Evolutionary conservation across 2,329 filamentous ascomycete species (phyloP), one percentile per base, ranked within the genome.

Genomic region (Lizonia empirigonia): DNA sequence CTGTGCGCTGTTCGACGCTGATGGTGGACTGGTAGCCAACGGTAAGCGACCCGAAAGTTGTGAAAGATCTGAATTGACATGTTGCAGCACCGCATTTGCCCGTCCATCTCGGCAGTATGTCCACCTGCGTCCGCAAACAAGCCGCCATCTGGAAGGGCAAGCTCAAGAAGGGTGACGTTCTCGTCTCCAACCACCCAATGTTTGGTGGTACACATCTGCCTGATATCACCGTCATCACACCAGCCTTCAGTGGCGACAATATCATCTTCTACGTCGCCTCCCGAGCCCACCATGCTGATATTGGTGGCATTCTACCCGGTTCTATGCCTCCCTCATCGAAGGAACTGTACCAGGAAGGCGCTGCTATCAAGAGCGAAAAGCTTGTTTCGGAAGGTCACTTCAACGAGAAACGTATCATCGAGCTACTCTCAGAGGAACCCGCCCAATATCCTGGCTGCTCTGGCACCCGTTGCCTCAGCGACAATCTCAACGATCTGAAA

Each of bases 401-500:
- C 75, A 85, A 94, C 62, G 91, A 95, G 68, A 80, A 87, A 55
- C 80, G 88, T 4, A 88, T 94, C 42, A 85, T 82, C 0, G 82
- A 91, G 58, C 76, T 90, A 1, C 78, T 95, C 5, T 84, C 89
- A 45, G 79, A 85, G 12, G 88, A 91, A 56, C 90, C 91, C 0
- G 88, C 88, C 0, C 79, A 87, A 61, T 85, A 89, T 59, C 84
- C 86, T 0, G 90, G 88, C 1, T 94, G 89, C 74, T 86, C 83
- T 45, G 90, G 90, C 2, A 92, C 90, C 0, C 79, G 90, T 34
- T 91, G 89, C 67, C 78, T 95, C 1, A 85, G 83, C 8, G 91
- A 96, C 71, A 95, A 95, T 67, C 79, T 95, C 58, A 92, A 90
- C 44, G 91, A 95, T 68, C 79, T 96, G 32, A 91, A 92, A 71